Conservation (phyloP, 306 rosid species). For the Neltuma alba region DNA sequence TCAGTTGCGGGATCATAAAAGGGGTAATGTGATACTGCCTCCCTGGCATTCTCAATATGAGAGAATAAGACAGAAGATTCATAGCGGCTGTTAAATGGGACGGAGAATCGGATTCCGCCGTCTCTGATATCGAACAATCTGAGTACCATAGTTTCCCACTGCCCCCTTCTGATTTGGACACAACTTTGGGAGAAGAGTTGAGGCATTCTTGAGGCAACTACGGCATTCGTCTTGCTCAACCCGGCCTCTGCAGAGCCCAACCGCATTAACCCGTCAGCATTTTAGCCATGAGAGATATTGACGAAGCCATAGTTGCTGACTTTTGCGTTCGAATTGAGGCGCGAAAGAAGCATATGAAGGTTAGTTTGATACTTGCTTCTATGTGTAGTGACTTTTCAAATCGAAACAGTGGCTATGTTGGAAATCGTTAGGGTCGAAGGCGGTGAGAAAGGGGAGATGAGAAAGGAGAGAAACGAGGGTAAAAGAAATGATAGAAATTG, state of each 20-base stretch:
- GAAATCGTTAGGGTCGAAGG: not conserved
- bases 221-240: conserved; percentile 17
- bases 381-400: conserved; percentile 33
- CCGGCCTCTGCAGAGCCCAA: conserved; percentile 36
- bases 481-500: not conserved
- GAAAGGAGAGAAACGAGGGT: not conserved
- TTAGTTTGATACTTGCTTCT: conserved; percentile 34
- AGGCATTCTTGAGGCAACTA: conserved; percentile 28
- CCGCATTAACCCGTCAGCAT: conserved; percentile 26
- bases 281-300: conserved; percentile 24
- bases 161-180: not conserved
- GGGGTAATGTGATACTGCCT: not conserved
- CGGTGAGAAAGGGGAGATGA: not conserved
- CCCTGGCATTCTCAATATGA: no score
- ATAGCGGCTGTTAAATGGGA: no score
- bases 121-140: not conserved
- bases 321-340: no score
- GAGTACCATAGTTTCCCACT: not conserved
- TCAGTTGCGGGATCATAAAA: not conserved
- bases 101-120: not conserved
- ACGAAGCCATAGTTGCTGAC: conserved; percentile 10
- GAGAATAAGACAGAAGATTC: no score
- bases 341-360: no score
- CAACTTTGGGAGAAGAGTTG: not conserved
- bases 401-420: not conserved